Conservation (phyloP, 768 basidiomycete species). For the Crucibulum laeve region DNA sequence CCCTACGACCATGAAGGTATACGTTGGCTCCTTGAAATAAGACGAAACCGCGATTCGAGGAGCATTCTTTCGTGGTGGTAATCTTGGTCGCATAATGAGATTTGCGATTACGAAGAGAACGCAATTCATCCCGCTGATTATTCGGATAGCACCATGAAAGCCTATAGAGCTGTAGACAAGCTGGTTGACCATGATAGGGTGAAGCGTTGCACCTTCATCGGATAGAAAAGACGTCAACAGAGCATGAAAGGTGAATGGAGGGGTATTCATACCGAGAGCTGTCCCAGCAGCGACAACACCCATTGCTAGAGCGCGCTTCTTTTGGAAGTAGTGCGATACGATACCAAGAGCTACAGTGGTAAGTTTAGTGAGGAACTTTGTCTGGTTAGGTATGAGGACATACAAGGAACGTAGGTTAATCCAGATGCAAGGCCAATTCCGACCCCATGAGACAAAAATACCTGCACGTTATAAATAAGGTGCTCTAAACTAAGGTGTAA, state of each 20-base stretch:
- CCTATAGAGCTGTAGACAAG: constrained; percentile 14
- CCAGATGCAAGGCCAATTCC: constrained; percentile 24
- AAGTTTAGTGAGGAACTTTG: background rate
- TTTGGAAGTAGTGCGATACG: constrained; percentile 39
- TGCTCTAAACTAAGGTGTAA: constrained; percentile 32
- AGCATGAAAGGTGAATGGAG: background rate
- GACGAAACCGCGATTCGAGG: background rate
- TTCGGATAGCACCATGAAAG: constrained; percentile 32
- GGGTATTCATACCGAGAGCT: constrained; percentile 12
- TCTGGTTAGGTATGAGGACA: background rate
- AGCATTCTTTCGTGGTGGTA: constrained; percentile 14
- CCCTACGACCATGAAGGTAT: constrained; percentile 1
- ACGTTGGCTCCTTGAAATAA: background rate
- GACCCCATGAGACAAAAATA: constrained; percentile 1
- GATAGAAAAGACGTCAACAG: constrained; percentile 1
- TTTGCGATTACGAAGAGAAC: constrained; percentile 22
- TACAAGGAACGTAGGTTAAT: constrained; percentile 32
- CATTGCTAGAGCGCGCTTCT: constrained; percentile 37
- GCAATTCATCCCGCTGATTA: constrained; percentile 25
- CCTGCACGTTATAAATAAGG: constrained; percentile 26
- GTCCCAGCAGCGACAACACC: constrained; percentile 41
- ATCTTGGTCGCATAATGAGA: constrained; percentile 25
- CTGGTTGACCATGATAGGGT: constrained; percentile 44
- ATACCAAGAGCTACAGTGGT: constrained; percentile 26
- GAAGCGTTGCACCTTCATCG: constrained; percentile 37